Evolutionary conservation across 169 alveolate species (phyloP), one percentile per base, ranked within the genome.

Genomic region (Cryptosporidium sp.): DNA sequence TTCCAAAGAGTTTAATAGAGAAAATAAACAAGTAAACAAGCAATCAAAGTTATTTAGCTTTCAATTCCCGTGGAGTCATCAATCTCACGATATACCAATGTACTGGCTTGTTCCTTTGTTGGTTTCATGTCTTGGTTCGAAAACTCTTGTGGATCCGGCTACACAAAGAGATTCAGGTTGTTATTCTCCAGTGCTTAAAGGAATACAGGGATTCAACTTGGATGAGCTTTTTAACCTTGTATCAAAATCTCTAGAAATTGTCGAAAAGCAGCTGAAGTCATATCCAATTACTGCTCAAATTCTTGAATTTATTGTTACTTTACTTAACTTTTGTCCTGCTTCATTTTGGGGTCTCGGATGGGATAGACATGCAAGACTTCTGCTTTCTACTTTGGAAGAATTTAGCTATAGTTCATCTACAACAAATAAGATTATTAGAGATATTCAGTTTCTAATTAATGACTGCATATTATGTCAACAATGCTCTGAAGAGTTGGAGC

Each of bases 321-420:
- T 80, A 42, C 65, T 80, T n/a, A 37, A n/a, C 16, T 48, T 26
- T 14, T 80, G 89, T 29, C 89, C 89, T 2, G 89, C 60, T 48
- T 80, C 60, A 12, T 80, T 80, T 4, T 80, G 89, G 89, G 89
- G 89, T 9, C 70, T 80, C 5, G 89, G 89, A 4, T 80, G 89
- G 89, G 75, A 60, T 23, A 60, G 89, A 21, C 89, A 80, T 48
- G 89, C 80, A 61, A 80, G 65, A 14, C 56, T 80, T 16, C n/a
- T 80, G 29, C 45, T 80, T 6, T 23, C 62, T 14, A 73, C 60
- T 21, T 6, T 52, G 31, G 44, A 21, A 2, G 56, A 56, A 26
- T 39, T 6, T 35, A 33, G 61, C 18, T 29, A 53, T 8, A 16
- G 72, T 3, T 65, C 72, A 35, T 12, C 80, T 12, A n/a, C 45